These are phyloP conservation scores for Cardamine chenopodiifolia DNA, from an alignment of 345 rosid genomes.

Conservation along the genomic window DNA sequence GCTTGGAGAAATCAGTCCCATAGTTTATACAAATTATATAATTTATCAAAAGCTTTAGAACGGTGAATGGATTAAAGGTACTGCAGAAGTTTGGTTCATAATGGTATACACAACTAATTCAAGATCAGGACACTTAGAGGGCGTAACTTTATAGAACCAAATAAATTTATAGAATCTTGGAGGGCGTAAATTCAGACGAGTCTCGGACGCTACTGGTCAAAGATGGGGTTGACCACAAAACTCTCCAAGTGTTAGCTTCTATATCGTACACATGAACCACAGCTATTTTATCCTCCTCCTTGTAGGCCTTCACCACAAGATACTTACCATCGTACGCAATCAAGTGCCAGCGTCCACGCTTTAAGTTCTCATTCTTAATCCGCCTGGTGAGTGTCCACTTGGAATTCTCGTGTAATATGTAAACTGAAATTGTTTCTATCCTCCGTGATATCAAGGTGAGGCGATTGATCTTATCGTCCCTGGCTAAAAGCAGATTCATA, in stretches of 20 bases:
- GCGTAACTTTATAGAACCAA: too few species aligned
- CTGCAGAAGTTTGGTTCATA: too few species aligned
- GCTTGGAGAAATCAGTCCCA: not conserved
- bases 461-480: not conserved
- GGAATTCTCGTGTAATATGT: not conserved
- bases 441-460: not conserved
- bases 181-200: not conserved
- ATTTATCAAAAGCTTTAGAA: not conserved
- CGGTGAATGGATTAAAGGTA: not conserved
- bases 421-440: not conserved
- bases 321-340: constrained; percentile 10
- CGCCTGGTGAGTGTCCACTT: not conserved
- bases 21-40: not conserved
- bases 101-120: too few species aligned
- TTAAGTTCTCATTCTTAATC: not conserved
- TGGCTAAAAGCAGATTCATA: not conserved
- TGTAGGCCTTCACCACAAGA: not conserved
- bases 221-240: not conserved
- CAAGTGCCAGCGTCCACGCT: not conserved
- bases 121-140: too few species aligned
- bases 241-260: constrained; percentile 6
- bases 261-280: constrained; percentile 5
- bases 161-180: not conserved
- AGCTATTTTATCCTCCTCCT: not conserved
- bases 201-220: too few species aligned